Conservation (phyloP, 2,329 filamentous ascomycete genomes). For the Coleophoma crateriformis region DNA sequence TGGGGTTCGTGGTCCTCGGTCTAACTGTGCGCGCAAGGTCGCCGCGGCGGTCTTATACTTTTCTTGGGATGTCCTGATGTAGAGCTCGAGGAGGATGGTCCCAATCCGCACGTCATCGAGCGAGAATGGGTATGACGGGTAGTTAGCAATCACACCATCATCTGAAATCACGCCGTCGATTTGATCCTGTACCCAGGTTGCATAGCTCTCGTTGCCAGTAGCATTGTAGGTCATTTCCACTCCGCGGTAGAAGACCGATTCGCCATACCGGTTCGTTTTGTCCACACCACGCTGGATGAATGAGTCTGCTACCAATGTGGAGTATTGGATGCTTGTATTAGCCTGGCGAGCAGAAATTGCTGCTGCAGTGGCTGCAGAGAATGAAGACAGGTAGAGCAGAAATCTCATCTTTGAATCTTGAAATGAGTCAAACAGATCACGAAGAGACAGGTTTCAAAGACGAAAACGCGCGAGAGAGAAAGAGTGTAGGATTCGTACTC, state of each 20-base stretch:
- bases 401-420: neutral
- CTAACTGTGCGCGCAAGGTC: conserved; percentile 37
- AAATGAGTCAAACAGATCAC: neutral
- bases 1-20: conserved; percentile 42
- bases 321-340: conserved; percentile 2
- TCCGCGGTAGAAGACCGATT: conserved; percentile 40
- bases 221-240: conserved; percentile 38
- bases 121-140: conserved; percentile 41
- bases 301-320: conserved; percentile 36
- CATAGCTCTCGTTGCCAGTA: conserved; percentile 36
- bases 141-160: conserved; percentile 41
- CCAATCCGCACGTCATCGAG: conserved; percentile 48
- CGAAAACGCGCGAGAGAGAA: too few relatives aligned
- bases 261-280: conserved; percentile 36
- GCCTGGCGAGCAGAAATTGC: neutral
- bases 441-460: neutral
- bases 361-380: neutral
- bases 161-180: conserved; percentile 40
- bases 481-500: too few relatives aligned
- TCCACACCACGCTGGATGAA: conserved; percentile 34
- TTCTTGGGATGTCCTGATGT: conserved; percentile 36
- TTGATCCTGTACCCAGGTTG: conserved; percentile 36
- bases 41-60: conserved; percentile 45
- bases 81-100: conserved; percentile 44
- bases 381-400: neutral